Conservation (phyloP, 2,329 filamentous ascomycete genomes). For the Clarireedia monteithiana region DNA sequence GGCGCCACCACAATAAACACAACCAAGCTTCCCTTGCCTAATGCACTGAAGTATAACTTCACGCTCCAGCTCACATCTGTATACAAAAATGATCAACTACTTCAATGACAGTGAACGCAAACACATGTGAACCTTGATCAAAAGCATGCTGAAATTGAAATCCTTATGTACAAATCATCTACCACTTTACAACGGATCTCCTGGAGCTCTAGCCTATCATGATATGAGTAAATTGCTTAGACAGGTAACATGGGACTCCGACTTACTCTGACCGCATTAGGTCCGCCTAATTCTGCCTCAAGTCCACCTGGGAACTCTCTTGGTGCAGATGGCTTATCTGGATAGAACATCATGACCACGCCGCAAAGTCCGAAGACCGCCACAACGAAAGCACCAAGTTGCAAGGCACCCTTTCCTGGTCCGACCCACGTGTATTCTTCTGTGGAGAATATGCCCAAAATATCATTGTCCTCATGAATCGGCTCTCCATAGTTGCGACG, state of each 20-base stretch:
- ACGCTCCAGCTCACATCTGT: not conserved
- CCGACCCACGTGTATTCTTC: slow-evolving; percentile 81
- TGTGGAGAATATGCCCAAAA: slow-evolving; percentile 80
- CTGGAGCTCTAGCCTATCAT: slow-evolving; percentile 44
- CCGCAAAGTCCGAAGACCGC: slow-evolving; percentile 58
- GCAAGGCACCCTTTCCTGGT: slow-evolving; percentile 59
- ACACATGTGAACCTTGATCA: not conserved
- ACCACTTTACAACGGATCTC: slow-evolving; percentile 35
- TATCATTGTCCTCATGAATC: slow-evolving; percentile 92
- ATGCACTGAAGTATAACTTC: too few species aligned
- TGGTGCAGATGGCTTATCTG: slow-evolving; percentile 62
- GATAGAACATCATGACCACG: slow-evolving; percentile 60
- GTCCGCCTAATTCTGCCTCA: slow-evolving; percentile 66
- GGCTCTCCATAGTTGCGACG: slow-evolving; percentile 95
- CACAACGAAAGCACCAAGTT: slow-evolving; percentile 60
- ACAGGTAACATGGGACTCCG: not conserved
- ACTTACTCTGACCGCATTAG: slow-evolving; percentile 58
- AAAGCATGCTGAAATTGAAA: slow-evolving; percentile 6
- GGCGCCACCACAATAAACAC: too few species aligned
- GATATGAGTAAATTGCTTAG: slow-evolving; percentile 12
- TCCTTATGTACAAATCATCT: slow-evolving; percentile 29
- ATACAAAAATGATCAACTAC: not conserved
- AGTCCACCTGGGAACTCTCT: slow-evolving; percentile 66
- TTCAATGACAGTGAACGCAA: not conserved
- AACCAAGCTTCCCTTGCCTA: too few species aligned